A percentile compares a stretch with the other conserved stretches of the same genome.
Conservation (phyloP, 2,329 filamentous ascomycete species). For the Metarhizium humberi region DNA sequence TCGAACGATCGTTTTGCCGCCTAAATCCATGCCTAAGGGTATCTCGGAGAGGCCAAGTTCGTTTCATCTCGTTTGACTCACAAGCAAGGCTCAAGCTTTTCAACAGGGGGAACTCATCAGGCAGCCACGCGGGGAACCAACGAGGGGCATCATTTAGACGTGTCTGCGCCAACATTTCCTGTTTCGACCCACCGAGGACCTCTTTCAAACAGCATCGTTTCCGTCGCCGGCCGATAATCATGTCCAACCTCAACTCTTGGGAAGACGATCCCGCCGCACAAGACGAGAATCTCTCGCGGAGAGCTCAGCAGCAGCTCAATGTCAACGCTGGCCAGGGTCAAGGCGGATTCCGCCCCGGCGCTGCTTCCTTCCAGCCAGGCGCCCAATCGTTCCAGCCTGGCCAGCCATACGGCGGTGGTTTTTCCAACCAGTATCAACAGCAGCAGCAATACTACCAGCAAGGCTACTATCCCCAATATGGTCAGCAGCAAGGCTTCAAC, state of each 20-base stretch:
- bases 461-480: constrained; percentile 52
- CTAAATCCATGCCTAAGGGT: constrained; percentile 1
- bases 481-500: constrained; percentile 35
- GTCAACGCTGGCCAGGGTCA: constrained; percentile 46
- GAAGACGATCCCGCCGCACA: constrained; percentile 76
- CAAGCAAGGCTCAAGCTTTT: background rate
- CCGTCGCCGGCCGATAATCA: constrained; percentile 25
- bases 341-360: constrained; percentile 39
- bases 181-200: background rate
- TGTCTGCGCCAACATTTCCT: background rate
- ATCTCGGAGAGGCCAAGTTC: background rate
- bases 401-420: constrained; percentile 54
- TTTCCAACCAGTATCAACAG: constrained; percentile 45
- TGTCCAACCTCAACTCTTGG: constrained; percentile 93
- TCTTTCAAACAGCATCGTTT: background rate
- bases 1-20: constrained; percentile 1
- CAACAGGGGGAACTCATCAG: background rate
- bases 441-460: constrained; percentile 41
- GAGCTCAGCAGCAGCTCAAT: constrained; percentile 68
- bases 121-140: background rate
- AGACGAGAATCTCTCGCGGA: constrained; percentile 69
- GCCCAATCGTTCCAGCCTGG: constrained; percentile 64
- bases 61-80: background rate
- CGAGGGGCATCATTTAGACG: constrained; percentile 1
- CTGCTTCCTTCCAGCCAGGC: constrained; percentile 63